Evolutionary conservation across 345 rosid genomes (phyloP).

Genomic region (Salix koriyanagi): DNA sequence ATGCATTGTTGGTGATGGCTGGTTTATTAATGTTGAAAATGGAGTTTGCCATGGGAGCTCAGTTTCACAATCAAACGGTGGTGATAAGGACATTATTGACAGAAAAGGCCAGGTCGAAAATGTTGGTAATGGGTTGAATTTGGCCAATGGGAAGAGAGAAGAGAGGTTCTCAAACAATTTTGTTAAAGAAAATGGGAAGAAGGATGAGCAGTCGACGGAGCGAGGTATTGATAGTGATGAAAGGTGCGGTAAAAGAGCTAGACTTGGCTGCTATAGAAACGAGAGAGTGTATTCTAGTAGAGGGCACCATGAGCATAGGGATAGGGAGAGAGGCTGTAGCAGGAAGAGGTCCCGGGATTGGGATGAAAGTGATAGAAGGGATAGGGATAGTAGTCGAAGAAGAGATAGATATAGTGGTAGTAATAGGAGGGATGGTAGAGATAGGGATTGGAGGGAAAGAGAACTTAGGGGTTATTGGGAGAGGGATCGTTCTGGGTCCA

Average conservation of each 20-base stretch:
- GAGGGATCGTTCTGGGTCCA: conserved; percentile 70
- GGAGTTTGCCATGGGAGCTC: conserved; percentile 18
- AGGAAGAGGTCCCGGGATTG: conserved; percentile 62
- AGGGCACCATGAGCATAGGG: conserved; percentile 41
- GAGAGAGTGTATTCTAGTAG: conserved; percentile 36
- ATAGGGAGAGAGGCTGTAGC: conserved; percentile 45
- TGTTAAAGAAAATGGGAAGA: conserved; percentile 32
- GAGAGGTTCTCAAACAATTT: conserved; percentile 2
- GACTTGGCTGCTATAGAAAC: conserved; percentile 31
- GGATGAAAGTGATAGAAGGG: conserved; percentile 54
- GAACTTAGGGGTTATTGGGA: conserved; percentile 90
- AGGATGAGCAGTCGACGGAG: conserved; percentile 23
- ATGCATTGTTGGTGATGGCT: conserved; percentile 20
- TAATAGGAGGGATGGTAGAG: conserved; percentile 53
- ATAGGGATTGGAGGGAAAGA: conserved; percentile 58
- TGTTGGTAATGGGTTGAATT: conserved; percentile 10
- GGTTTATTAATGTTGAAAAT: conserved; percentile 13
- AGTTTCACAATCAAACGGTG: conserved; percentile 22
- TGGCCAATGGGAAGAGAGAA: conserved; percentile 12
- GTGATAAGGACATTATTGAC: conserved; percentile 8
- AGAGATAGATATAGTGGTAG: conserved; percentile 43
- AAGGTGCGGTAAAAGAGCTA: conserved; percentile 47
- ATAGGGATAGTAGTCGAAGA: conserved; percentile 53
- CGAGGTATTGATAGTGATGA: conserved; percentile 39
- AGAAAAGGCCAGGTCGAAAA: conserved; percentile 18